Conservation (phyloP, 306 rosid species). For the Lathyrus oleraceus region DNA sequence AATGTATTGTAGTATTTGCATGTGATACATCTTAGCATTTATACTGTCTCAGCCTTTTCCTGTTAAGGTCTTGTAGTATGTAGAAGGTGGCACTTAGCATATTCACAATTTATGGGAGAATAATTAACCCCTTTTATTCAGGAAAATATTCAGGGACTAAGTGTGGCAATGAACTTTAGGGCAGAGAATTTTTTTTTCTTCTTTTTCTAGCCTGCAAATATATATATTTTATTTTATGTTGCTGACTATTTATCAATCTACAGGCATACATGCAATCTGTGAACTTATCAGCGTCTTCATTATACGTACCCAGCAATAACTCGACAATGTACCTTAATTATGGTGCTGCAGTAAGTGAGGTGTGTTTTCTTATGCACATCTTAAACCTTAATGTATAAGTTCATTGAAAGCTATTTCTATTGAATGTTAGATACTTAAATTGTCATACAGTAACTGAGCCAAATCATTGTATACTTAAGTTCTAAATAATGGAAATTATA, state of each 20-base stretch:
- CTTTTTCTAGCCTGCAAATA: neutral
- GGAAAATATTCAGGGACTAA: neutral
- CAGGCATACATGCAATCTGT: constrained; percentile 73
- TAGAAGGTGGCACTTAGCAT: constrained; percentile 3
- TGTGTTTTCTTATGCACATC: constrained; percentile 28
- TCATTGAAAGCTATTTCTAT: constrained; percentile 5
- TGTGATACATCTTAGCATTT: constrained; percentile 1
- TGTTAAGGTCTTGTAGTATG: constrained; percentile 4
- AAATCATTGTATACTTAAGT: neutral
- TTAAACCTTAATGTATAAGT: constrained; percentile 18
- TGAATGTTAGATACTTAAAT: neutral
- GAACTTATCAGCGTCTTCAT: constrained; percentile 73
- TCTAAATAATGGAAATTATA: constrained; percentile 24
- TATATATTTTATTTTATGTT: constrained; percentile 9
- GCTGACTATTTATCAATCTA: constrained; percentile 36
- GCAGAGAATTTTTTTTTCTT: neutral
- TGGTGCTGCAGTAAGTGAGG: constrained; percentile 96
- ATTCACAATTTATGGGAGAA: constrained; percentile 19
- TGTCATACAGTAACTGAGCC: constrained; percentile 17
- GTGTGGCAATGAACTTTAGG: neutral
- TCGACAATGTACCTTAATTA: constrained; percentile 63
- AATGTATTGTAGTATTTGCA: neutral
- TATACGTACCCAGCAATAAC: constrained; percentile 47
- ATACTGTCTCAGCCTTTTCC: neutral
- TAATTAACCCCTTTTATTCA: neutral